Conservation (phyloP, 2,329 filamentous ascomycete species). For the Arthrobotrys conoides region DNA sequence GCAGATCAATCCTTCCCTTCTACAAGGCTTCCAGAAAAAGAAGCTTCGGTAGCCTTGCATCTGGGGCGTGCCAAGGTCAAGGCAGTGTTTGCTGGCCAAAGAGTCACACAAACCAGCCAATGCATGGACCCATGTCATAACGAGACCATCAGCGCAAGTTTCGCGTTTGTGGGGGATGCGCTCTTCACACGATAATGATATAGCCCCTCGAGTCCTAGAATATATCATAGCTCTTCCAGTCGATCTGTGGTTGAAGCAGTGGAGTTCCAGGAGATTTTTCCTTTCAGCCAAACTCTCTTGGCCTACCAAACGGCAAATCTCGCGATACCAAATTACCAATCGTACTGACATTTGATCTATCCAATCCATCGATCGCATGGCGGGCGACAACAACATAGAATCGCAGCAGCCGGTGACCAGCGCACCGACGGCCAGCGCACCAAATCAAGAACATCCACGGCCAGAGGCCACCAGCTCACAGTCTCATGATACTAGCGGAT, state of each 20-base stretch:
- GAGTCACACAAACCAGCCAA: constrained; percentile 14
- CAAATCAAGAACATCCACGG: constrained; percentile 47
- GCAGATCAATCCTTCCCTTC: constrained; percentile 33
- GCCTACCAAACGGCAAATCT: background rate
- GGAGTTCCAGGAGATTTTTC: background rate
- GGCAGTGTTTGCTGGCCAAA: constrained; percentile 20
- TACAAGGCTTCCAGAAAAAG: constrained; percentile 42
- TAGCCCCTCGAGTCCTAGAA: background rate
- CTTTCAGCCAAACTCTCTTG: background rate
- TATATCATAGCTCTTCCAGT: constrained; percentile 16
- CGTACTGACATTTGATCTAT: background rate
- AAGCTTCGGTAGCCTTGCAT: constrained; percentile 33
- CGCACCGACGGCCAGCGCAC: constrained; percentile 31
- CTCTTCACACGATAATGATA: constrained; percentile 21
- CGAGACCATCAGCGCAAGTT: constrained; percentile 2
- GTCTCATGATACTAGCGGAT: constrained; percentile 17
- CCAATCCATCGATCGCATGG: constrained; percentile 30
- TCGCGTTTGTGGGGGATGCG: constrained; percentile 42
- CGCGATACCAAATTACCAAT: background rate
- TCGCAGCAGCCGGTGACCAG: constrained; percentile 28
- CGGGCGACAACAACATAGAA: constrained; percentile 36
- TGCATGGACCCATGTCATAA: constrained; percentile 24
- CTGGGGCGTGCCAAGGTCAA: constrained; percentile 37
- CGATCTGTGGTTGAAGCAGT: constrained; percentile 2
- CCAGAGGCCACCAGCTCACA: constrained; percentile 32